Evolutionary conservation across 805 yeast species (phyloP), one percentile per base, ranked within the genome.

Genomic region (Starmerella sirachaensis): DNA sequence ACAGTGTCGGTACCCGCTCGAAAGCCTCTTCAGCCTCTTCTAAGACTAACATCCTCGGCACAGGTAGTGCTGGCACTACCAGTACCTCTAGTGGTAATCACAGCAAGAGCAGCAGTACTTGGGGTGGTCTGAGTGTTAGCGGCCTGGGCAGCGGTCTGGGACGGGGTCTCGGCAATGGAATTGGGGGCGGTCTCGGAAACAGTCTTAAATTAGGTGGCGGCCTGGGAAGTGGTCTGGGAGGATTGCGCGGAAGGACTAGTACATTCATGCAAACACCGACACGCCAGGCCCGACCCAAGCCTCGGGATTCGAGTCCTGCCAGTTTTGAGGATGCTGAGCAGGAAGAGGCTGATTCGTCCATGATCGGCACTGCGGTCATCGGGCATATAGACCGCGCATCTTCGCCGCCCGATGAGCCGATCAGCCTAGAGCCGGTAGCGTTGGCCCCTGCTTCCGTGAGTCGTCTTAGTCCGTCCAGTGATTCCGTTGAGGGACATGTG

Each of bases 141-240:
- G 31, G 38, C n/a, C 33, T 41, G 6, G 34, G 42, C 7, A 32
- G 38, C 3, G 35, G 36, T 21, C 23, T 37, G 6, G 35, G 38
- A 6, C 24, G 31, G 10, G 28, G 40, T 7, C 35, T 37, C 6
- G 31, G 37, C 16, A 23, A 34, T 2, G 28, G 43, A 5, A 30
- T 33, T 6, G 38, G 35, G 2, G 21, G 31, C 5, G 26, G 37
- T 6, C 21, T 32, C 11, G 30, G 24, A 17, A 8, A 9, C 21
- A 11, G 14, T 11, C 18, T 11, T 14, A 17, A 13, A n/a, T n/a
- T n/a, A n/a, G n/a, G n/a, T n/a, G n/a, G n/a, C n/a, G 7, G 13
- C 6, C 12, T n/a, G 6, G 6, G 12, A 16, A n/a, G 29, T n/a
- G n/a, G 7, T 8, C n/a, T 25, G 29, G 29, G 29, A 7, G 6